Conservation (phyloP, 1,139 yeast genomes). For the Debaryomyces robertsiae region DNA sequence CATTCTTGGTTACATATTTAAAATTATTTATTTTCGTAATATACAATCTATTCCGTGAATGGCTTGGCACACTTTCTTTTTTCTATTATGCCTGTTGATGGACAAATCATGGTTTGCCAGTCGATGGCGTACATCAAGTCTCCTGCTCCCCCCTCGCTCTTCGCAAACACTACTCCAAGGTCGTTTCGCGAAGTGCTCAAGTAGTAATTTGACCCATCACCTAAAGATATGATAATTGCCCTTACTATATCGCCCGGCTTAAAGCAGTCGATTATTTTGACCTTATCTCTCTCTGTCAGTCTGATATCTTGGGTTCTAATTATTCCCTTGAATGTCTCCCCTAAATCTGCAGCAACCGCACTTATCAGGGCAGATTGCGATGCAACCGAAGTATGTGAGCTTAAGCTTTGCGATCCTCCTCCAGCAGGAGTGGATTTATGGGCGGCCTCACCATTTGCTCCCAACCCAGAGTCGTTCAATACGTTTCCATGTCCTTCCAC, state of each 20-base stretch:
- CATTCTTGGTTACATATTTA: neutral
- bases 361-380: constrained; percentile 36
- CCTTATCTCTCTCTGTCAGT: constrained; percentile 87
- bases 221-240: constrained; percentile 79
- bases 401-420: constrained; percentile 54
- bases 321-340: constrained; percentile 90
- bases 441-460: constrained; percentile 57
- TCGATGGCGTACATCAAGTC: constrained; percentile 85
- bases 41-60: constrained; percentile 28
- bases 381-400: constrained; percentile 50
- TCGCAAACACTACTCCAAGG: constrained; percentile 91
- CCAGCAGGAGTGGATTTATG: constrained; percentile 47
- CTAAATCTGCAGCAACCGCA: constrained; percentile 64
- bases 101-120: constrained; percentile 93
- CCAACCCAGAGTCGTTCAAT: constrained; percentile 65
- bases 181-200: constrained; percentile 89
- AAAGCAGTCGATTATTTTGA: constrained; percentile 75
- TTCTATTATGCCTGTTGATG: constrained; percentile 72
- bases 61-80: constrained; percentile 93
- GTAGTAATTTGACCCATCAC: constrained; percentile 92
- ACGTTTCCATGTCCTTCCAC: constrained; percentile 69
- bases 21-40: constrained; percentile 3
- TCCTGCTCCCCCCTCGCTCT: constrained; percentile 68
- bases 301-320: constrained; percentile 88
- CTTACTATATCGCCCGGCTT: constrained; percentile 92